Evolutionary conservation across 73 alveolate species (phyloP).

Genomic region (Paraurostyla sp.): DNA sequence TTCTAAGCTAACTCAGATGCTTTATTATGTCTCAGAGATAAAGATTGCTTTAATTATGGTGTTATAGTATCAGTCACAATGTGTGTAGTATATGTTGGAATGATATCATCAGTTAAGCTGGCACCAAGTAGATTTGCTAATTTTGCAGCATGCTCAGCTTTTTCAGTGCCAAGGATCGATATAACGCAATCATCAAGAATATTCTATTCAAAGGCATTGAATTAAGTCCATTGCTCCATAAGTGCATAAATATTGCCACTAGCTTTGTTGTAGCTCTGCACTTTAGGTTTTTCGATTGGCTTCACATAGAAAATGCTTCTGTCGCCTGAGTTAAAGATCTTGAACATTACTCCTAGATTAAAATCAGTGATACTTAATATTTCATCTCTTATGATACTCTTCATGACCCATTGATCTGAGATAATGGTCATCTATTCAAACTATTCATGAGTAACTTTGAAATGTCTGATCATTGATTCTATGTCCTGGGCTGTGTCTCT

Average conservation of each 20-base stretch:
- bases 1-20: not conserved
- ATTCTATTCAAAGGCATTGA: not conserved
- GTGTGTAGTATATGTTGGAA: slow-evolving; percentile 33
- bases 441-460: not conserved
- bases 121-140: slow-evolving; percentile 29
- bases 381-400: not conserved
- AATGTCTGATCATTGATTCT: not conserved
- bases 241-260: not conserved
- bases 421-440: not conserved
- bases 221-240: slow-evolving; percentile 27
- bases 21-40: not conserved
- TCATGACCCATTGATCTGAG: not conserved
- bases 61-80: not conserved
- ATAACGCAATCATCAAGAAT: slow-evolving; percentile 39
- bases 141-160: not conserved
- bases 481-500: not conserved
- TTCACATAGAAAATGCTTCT: slow-evolving; percentile 10
- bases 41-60: slow-evolving; percentile 6
- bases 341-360: slow-evolving; percentile 8
- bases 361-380: not conserved
- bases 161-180: not conserved
- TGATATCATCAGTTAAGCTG: not conserved
- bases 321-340: not conserved
- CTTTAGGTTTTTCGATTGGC: not conserved
- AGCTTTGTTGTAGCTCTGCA: not conserved